Base-by-base conservation (phyloP, 805 yeast species). In the Suhomyces xylopsoci region DNA sequence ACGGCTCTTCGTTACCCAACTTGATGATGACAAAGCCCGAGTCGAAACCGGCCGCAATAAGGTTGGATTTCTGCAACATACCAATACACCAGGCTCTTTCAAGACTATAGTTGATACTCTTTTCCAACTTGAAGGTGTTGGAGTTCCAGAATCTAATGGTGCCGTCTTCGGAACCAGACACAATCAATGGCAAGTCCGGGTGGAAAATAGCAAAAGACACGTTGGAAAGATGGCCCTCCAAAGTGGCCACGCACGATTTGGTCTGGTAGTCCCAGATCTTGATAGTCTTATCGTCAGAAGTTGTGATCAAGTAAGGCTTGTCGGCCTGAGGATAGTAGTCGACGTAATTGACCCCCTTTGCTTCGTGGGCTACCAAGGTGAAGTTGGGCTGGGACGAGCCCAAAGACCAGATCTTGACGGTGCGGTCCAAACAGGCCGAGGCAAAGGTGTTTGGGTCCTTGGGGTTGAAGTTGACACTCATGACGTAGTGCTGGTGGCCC, bases 391-490 rank as follows among this genome's bases (percentile, higher is more conserved):
- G 81, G 20, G 87, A 71, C 49, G 93, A 87, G 34, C 97, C 96
- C 61, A 94, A 74, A 1, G 96, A 88, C 99, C 99, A 94, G 57
- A 94, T 88, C 71, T 93, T 94, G 53, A 94, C 97, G 17, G 98
- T 92, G 63, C 96, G 86, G 72, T 94, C 99, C 63, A 94, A 79
- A 75, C 97, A 92, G 12, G 97, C 97, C 14, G 97, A 88, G 1
- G 98, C 99, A 80, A 94, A 94, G 40, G 97, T 93, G 73, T 88
- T 91, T 59, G 97, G 90, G 71, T 94, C 99, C 74, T 93, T 94
- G 53, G 99, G 98, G 73, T 94, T 94, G 78, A 94, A 90, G 45
- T 94, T 91, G 50, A 94, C 83, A 51, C 90, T 84, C 97, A 94
- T 91, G 50, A 94, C 92, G 69, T 88, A 94, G 71, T 94, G 97